Percentiles rank a stretch among this genome's conserved stretches.
phyloP scores from a whole-genome alignment of 2,329 filamentous ascomycete genomes.

The Aureobasidium subglaciale region DNA sequence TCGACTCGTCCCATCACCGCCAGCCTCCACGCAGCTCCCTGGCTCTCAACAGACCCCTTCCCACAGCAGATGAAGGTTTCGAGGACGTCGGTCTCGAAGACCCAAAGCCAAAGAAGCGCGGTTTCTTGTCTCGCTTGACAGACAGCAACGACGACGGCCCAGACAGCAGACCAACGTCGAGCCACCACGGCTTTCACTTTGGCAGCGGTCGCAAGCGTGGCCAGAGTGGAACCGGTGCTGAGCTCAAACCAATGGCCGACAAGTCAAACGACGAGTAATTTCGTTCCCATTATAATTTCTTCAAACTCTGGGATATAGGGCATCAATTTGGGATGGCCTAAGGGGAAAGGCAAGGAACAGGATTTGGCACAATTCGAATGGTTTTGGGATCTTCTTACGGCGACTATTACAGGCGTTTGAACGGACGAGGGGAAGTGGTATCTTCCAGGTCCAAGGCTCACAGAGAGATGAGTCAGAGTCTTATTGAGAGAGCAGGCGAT shows the following conservation, averaged over 20 bases:
- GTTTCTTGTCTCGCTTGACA: slow-evolving; percentile 75
- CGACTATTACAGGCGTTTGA: slow-evolving; percentile 2
- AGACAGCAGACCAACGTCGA: slow-evolving; percentile 37
- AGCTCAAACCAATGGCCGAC: slow-evolving; percentile 56
- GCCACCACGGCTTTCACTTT: slow-evolving; percentile 42
- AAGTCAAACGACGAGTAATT: slow-evolving; percentile 4
- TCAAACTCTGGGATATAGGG: background rate
- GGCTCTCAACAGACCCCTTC: slow-evolving; percentile 26
- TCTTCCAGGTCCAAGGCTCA: background rate
- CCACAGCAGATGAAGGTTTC: slow-evolving; percentile 59
- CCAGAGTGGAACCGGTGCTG: slow-evolving; percentile 62
- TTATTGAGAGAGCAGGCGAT: background rate
- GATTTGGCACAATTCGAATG: background rate
- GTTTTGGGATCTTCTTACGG: background rate
- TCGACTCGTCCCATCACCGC: slow-evolving; percentile 62
- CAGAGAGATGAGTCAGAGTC: background rate
- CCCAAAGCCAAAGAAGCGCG: slow-evolving; percentile 63
- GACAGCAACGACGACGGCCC: slow-evolving; percentile 40
- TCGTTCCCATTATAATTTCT: background rate
- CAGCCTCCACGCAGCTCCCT: slow-evolving; percentile 34
- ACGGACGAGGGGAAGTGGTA: background rate
- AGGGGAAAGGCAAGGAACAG: background rate
- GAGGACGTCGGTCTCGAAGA: slow-evolving; percentile 90
- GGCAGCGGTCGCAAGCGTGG: slow-evolving; percentile 61
- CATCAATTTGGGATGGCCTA: background rate